Evolutionary conservation across 2,329 filamentous ascomycete species (phyloP).

Genomic region (Claviceps humidiphila): DNA sequence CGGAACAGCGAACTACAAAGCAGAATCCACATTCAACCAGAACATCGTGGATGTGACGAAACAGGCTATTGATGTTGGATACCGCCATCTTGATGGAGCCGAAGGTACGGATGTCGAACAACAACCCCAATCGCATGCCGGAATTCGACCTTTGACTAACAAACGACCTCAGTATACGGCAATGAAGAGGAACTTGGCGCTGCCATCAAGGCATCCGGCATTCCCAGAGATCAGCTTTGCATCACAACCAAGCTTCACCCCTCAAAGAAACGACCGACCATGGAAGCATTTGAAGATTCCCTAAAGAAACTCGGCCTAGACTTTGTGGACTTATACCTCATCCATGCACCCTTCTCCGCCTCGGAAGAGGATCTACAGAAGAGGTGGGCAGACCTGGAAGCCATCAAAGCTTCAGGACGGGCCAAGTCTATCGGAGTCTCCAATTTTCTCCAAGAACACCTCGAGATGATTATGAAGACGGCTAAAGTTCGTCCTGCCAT

Average conservation of each 20-base stretch:
- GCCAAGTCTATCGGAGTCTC: constrained; percentile 63
- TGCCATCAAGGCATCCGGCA: constrained; percentile 52
- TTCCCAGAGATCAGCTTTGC: constrained; percentile 56
- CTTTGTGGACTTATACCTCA: constrained; percentile 60
- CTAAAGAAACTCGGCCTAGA: constrained; percentile 53
- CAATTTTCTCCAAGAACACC: constrained; percentile 50
- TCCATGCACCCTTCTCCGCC: constrained; percentile 43
- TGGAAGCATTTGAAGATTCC: constrained; percentile 42
- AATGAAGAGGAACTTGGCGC: constrained; percentile 59
- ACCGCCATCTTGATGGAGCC: constrained; percentile 61
- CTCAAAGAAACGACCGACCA: constrained; percentile 24
- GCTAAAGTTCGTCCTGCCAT: constrained; percentile 51
- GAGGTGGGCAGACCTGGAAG: constrained; percentile 48
- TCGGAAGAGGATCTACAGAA: constrained; percentile 39
- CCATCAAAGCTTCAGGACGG: constrained; percentile 52
- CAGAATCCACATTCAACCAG: constrained; percentile 39
- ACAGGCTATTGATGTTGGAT: constrained; percentile 55
- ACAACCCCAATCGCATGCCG: not conserved
- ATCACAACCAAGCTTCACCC: constrained; percentile 47
- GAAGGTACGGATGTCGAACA: constrained; percentile 37
- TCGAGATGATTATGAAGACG: constrained; percentile 43
- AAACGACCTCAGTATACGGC: constrained; percentile 37
- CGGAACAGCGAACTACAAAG: constrained; percentile 52
- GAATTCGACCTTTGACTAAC: not conserved
- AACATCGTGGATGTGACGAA: constrained; percentile 36